Percentiles rank a stretch among this genome's conserved stretches.
Conservation (phyloP, 2,329 filamentous ascomycete genomes). For the Pseudocercospora ulei region DNA sequence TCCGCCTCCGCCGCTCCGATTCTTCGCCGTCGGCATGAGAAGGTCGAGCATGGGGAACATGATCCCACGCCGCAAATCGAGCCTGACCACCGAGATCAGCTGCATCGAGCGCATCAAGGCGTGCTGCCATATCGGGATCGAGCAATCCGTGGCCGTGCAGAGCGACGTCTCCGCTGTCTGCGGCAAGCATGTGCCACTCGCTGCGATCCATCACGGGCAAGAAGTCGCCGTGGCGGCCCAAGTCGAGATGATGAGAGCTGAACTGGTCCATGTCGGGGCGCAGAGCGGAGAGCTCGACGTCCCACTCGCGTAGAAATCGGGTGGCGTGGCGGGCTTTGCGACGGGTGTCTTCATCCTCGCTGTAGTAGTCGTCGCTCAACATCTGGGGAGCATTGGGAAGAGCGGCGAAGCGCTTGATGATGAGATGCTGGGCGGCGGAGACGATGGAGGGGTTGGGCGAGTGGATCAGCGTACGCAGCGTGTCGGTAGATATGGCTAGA, state of each 20-base stretch:
- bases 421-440: conserved; percentile 30
- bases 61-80: conserved; percentile 20
- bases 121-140: conserved; percentile 11
- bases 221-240: neutral
- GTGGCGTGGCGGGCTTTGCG: conserved; percentile 19
- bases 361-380: conserved; percentile 18
- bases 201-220: conserved; percentile 9
- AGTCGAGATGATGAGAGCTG: neutral
- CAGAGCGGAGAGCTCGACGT: conserved; percentile 20
- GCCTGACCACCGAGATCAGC: conserved; percentile 42
- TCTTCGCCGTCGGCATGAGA: conserved; percentile 48
- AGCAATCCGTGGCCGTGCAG: conserved; percentile 6
- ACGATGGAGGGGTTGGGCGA: conserved; percentile 40
- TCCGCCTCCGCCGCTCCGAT: conserved; percentile 57
- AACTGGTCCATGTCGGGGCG: conserved; percentile 7
- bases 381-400: conserved; percentile 17
- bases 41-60: conserved; percentile 10
- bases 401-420: conserved; percentile 24
- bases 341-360: conserved; percentile 13
- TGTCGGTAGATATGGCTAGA: conserved; percentile 36
- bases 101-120: conserved; percentile 17
- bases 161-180: conserved; percentile 7
- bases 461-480: conserved; percentile 37
- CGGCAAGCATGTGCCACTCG: conserved; percentile 12
- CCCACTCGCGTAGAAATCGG: conserved; percentile 24